phyloP scores from a whole-genome alignment of 352 stramenopile species.

The Halophytophthora batemanensis region DNA sequence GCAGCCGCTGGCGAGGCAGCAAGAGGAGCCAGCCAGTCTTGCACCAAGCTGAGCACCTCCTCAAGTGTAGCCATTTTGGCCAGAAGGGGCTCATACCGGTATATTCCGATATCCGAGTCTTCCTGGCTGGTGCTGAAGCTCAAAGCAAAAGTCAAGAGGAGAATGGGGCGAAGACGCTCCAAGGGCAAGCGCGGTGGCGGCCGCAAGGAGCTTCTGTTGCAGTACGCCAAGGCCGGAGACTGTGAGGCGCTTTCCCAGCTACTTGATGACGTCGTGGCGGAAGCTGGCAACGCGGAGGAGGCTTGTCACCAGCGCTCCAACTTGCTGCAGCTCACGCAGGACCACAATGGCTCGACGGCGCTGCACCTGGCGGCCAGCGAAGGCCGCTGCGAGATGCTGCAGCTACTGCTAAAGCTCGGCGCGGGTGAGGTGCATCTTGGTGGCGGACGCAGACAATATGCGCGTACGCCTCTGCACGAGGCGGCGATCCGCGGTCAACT shows the following conservation, averaged over 20 bases:
- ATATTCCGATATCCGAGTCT: too few species aligned
- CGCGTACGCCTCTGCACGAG: constrained; percentile 70
- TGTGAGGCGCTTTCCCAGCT: constrained; percentile 30
- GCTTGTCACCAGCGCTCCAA: constrained; percentile 20
- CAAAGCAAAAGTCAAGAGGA: too few species aligned
- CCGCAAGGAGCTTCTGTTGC: constrained; percentile 41
- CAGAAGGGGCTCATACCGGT: too few species aligned
- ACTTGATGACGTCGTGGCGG: constrained; percentile 15
- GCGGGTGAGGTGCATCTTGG: constrained; percentile 60
- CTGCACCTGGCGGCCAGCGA: constrained; percentile 64
- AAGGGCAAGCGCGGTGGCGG: constrained; percentile 66
- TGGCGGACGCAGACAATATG: constrained; percentile 62
- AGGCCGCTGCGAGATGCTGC: constrained; percentile 46
- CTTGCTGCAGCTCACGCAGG: constrained; percentile 59
- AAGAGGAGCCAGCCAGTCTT: too few species aligned
- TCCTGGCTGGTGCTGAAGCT: too few species aligned
- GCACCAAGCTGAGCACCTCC: too few species aligned
- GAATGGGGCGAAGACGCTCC: constrained; percentile 62
- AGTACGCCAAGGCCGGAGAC: constrained; percentile 41
- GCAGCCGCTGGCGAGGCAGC: too few species aligned
- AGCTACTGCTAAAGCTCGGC: constrained; percentile 37
- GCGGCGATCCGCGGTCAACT: constrained; percentile 64
- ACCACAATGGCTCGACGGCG: constrained; percentile 63
- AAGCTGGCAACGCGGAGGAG: neutral
- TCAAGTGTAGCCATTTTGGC: too few species aligned